phyloP scores from a whole-genome alignment of 495 filamentous ascomycete species.

The Parathielavia hyrcaniae region DNA sequence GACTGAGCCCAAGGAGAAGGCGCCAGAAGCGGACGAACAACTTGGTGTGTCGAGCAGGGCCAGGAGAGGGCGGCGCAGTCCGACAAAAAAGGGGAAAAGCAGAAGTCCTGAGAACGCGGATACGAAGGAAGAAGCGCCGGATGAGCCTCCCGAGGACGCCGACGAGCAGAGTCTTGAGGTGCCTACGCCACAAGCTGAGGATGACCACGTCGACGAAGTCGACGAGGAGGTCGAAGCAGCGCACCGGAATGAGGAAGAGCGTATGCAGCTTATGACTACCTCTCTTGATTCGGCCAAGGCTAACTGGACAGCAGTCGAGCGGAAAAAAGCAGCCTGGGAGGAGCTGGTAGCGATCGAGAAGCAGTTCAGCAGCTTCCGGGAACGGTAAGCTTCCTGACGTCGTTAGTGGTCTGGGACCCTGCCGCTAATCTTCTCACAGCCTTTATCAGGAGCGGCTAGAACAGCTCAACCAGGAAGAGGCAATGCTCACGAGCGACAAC shows the following conservation, averaged over 20 bases:
- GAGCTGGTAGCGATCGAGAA: conserved; percentile 70
- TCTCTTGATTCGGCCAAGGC: conserved; percentile 16
- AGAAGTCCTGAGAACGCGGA: conserved; percentile 29
- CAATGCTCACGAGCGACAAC: conserved; percentile 66
- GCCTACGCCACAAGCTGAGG: conserved; percentile 40
- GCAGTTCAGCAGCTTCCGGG: conserved; percentile 75
- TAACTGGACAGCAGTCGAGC: conserved; percentile 57
- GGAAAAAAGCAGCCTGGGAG: conserved; percentile 75
- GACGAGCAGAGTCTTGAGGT: conserved; percentile 31
- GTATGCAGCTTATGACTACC: conserved; percentile 45
- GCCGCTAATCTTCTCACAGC: conserved; percentile 40
- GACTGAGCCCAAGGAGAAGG: conserved; percentile 21
- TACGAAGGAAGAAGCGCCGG: conserved; percentile 30
- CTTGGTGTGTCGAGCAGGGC: conserved; percentile 19
- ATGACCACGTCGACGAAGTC: conserved; percentile 44
- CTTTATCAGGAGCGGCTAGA: conserved; percentile 82
- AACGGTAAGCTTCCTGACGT: conserved; percentile 56
- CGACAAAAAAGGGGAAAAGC: conserved; percentile 37
- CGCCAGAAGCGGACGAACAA: conserved; percentile 28
- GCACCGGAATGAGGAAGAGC: conserved; percentile 65
- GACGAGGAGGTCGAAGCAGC: conserved; percentile 50
- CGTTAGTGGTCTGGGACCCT: too few relatives aligned
- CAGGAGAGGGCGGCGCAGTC: conserved; percentile 39
- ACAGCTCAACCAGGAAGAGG: conserved; percentile 73
- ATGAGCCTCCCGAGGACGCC: conserved; percentile 27